phyloP scores from a whole-genome alignment of 768 basidiomycete species.

The Mycena olivaceomarginata region DNA sequence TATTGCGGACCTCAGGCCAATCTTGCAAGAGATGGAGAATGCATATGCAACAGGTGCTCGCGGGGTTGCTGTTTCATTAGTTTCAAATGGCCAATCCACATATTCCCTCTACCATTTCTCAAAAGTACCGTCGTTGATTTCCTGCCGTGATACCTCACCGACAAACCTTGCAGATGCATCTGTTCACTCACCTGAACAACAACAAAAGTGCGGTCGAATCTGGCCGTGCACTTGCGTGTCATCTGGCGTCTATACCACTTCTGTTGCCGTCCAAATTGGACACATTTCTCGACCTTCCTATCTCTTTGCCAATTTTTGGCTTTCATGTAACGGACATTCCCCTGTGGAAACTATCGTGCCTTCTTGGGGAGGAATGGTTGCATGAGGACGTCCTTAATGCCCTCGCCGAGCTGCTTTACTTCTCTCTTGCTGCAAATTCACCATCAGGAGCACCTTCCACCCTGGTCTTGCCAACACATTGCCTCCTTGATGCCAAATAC shows the following conservation, averaged over 20 bases:
- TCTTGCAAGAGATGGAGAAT: neutral
- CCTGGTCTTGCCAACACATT: slow-evolving; percentile 15
- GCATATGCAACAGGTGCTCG: neutral
- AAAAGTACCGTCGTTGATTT: neutral
- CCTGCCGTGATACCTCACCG: neutral
- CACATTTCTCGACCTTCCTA: slow-evolving; percentile 2
- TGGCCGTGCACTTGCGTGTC: neutral
- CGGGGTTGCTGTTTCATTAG: neutral
- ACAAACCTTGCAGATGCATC: neutral
- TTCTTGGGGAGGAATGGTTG: slow-evolving; percentile 29
- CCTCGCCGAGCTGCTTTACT: slow-evolving; percentile 13
- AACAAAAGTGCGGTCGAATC: slow-evolving; percentile 6
- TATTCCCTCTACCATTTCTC: neutral
- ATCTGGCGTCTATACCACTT: neutral
- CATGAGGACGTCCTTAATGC: slow-evolving; percentile 31
- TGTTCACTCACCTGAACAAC: neutral
- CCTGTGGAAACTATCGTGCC: slow-evolving; percentile 28
- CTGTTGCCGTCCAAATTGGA: neutral
- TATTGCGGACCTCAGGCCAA: neutral
- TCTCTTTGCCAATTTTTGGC: slow-evolving; percentile 10
- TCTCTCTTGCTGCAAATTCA: neutral
- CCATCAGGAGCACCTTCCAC: neutral
- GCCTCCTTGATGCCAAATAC: neutral
- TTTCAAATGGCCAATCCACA: neutral
- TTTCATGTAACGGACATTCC: slow-evolving; percentile 9